A percentile compares a stretch with the other conserved stretches of the same genome.
Conservation (phyloP, 371 early-diverging fungal genomes). For the Apophysomyces sp. region DNA sequence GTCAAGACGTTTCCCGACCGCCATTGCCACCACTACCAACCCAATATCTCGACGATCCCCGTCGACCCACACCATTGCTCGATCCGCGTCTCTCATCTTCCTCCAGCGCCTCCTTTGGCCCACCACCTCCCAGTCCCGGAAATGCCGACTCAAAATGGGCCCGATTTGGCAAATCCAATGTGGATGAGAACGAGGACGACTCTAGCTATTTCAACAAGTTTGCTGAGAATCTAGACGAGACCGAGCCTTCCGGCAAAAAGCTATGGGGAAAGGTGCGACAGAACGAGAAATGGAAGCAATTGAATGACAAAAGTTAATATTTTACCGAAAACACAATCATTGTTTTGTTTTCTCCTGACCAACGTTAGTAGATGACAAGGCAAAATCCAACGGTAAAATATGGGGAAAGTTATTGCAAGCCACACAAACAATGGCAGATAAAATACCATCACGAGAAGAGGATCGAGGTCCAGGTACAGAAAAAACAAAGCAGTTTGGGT, state of each 20-base stretch:
- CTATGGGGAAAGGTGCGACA: slow-evolving; percentile 50
- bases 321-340: neutral
- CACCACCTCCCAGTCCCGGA: slow-evolving; percentile 5
- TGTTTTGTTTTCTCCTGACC: neutral
- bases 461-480: slow-evolving; percentile 19
- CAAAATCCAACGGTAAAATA: slow-evolving; percentile 39
- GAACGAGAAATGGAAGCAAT: slow-evolving; percentile 51
- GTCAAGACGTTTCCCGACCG: slow-evolving; percentile 44
- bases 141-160: slow-evolving; percentile 14
- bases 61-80: neutral
- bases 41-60: slow-evolving; percentile 13
- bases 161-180: slow-evolving; percentile 11
- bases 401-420: slow-evolving; percentile 60
- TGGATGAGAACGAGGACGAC: slow-evolving; percentile 26
- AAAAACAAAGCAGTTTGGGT: neutral
- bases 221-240: slow-evolving; percentile 36
- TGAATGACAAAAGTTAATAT: slow-evolving; percentile 33
- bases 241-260: slow-evolving; percentile 25
- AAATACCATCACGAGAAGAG: slow-evolving; percentile 36
- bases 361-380: slow-evolving; percentile 25
- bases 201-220: slow-evolving; percentile 47
- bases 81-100: slow-evolving; percentile 15
- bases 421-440: slow-evolving; percentile 57
- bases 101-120: slow-evolving; percentile 5
- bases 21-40: slow-evolving; percentile 45